These are phyloP conservation scores for Osmanthus fragrans DNA, from an alignment of 257 asterid genomes.

Conservation along the genomic window DNA sequence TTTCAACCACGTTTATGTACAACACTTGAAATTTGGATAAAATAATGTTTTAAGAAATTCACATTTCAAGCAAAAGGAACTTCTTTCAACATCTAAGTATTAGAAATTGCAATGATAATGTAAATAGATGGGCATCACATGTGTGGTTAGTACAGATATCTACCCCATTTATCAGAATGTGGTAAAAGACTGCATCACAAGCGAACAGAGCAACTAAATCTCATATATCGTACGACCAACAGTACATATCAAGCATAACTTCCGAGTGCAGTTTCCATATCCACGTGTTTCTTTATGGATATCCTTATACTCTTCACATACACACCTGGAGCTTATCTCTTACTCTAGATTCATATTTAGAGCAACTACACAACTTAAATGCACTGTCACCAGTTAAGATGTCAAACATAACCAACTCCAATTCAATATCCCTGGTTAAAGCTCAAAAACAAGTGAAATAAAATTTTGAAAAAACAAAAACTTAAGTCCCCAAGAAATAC, in stretches of 20 bases:
- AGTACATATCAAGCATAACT: background rate
- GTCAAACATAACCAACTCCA: background rate
- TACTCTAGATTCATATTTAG: constrained; percentile 42
- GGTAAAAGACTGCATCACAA: background rate
- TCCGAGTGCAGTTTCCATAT: constrained; percentile 22
- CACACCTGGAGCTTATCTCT: constrained; percentile 37
- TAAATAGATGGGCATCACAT: background rate
- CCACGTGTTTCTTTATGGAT: constrained; percentile 40
- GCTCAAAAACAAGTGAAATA: background rate
- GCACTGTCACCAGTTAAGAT: constrained; percentile 50
- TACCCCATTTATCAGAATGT: background rate
- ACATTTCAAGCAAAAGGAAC: background rate
- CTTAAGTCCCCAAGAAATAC: background rate
- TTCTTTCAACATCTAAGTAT: background rate
- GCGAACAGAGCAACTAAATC: background rate
- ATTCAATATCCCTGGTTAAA: background rate
- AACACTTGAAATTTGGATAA: background rate
- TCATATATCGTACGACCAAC: background rate
- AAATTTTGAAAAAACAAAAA: background rate
- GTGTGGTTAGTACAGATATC: background rate
- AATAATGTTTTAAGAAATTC: background rate
- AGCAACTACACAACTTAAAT: constrained; percentile 39
- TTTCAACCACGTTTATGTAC: background rate
- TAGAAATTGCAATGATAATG: background rate
- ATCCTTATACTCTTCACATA: constrained; percentile 22